phyloP scores from a whole-genome alignment of 148 eudicot genomes.

The Polygonum aviculare region DNA sequence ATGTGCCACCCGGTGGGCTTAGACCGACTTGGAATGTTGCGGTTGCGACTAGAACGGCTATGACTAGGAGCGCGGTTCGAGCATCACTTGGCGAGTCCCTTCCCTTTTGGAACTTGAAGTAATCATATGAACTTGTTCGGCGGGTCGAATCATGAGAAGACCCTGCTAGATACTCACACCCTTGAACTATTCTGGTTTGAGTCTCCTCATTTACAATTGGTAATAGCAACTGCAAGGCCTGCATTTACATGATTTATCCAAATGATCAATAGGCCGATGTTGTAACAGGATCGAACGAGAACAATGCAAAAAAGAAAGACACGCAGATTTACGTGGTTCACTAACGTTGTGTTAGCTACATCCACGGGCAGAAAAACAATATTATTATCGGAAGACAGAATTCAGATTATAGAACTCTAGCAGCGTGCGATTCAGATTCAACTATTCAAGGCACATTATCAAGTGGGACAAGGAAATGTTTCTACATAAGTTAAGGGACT shows the following conservation, averaged over 20 bases:
- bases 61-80: constrained; percentile 35
- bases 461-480: no score
- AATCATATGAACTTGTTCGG: constrained; percentile 3
- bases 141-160: constrained; percentile 15
- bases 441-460: no score
- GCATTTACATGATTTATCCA: neutral
- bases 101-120: constrained; percentile 37
- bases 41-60: constrained; percentile 42
- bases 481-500: constrained; percentile 5
- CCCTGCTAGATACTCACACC: constrained; percentile 22
- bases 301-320: no score
- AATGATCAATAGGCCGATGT: no score
- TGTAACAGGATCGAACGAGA: no score
- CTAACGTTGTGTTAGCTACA: no score
- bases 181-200: constrained; percentile 22
- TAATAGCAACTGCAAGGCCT: constrained; percentile 40
- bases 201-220: constrained; percentile 21
- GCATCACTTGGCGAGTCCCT: constrained; percentile 51
- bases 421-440: no score
- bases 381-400: no score
- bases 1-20: constrained; percentile 51
- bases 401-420: no score
- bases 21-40: constrained; percentile 51
- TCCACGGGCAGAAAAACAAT: no score
- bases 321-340: no score